These are phyloP conservation scores for Yarrowia phangngaensis DNA, from an alignment of 805 yeast genomes.

Conservation along the genomic window DNA sequence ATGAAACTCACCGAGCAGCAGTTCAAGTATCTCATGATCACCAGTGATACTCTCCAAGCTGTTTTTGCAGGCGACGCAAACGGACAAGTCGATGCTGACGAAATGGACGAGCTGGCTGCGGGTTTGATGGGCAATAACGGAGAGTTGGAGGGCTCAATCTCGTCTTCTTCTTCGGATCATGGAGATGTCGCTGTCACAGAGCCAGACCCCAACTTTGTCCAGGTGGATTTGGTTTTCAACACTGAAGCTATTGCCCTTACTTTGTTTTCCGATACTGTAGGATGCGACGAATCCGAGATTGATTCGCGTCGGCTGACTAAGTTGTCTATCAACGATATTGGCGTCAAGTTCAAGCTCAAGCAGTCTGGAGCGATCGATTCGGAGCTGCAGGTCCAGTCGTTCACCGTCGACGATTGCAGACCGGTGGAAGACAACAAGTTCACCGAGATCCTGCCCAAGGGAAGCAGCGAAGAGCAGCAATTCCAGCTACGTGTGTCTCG, in stretches of 20 bases:
- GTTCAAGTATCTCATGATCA: slow-evolving; percentile 51
- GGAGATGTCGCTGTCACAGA: too few species aligned
- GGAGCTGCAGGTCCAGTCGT: slow-evolving; percentile 62
- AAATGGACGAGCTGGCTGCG: slow-evolving; percentile 46
- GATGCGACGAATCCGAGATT: slow-evolving; percentile 34
- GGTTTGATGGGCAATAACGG: slow-evolving; percentile 31
- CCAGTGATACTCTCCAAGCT: slow-evolving; percentile 53
- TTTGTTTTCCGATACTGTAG: slow-evolving; percentile 35
- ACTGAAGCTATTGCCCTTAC: slow-evolving; percentile 64
- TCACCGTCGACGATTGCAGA: slow-evolving; percentile 75
- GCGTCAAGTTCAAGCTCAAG: slow-evolving; percentile 49
- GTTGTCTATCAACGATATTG: slow-evolving; percentile 58
- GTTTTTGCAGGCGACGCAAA: slow-evolving; percentile 45
- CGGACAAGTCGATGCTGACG: slow-evolving; percentile 53
- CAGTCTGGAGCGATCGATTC: slow-evolving; percentile 56
- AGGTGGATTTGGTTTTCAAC: slow-evolving; percentile 41
- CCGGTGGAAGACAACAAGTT: slow-evolving; percentile 60
- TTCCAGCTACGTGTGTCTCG: slow-evolving; percentile 52
- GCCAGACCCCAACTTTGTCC: slow-evolving; percentile 23
- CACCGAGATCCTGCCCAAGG: slow-evolving; percentile 74
- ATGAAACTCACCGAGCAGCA: slow-evolving; percentile 72
- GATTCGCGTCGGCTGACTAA: slow-evolving; percentile 45
- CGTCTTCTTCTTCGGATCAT: too few species aligned
- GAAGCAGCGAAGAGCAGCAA: slow-evolving; percentile 61
- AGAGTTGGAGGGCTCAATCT: too few species aligned